Base-by-base conservation (phyloP, 495 filamentous ascomycete genomes). In the Talaromyces borbonicus region DNA sequence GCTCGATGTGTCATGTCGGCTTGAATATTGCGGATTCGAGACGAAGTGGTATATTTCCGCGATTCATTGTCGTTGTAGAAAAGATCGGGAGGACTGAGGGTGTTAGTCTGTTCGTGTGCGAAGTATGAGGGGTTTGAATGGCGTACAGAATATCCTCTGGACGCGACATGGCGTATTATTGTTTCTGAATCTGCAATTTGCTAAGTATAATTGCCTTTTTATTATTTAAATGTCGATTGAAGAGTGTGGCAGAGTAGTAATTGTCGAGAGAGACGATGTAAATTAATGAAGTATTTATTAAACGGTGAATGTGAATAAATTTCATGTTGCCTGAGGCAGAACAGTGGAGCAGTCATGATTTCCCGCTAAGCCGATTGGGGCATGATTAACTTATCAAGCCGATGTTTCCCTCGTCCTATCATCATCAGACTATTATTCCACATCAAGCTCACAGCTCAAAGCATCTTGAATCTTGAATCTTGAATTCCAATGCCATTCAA, bases 31-130 rank as follows among this genome's bases (percentile, higher is more conserved):
- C 88, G 83, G 57, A 98, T 97, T 45, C 92, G 88, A 15, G 89
- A 95, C 45, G 79, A 87, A 23, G 90, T 95, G n/a, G 93, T 98
- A 69, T 98, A 98, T 71, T 95, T 90, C 60, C 82, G 82, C 11
- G 92, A 88, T 70, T 94, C 88, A 70, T 76, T 74, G 63, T 96
- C 93, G 68, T 95, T 84, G 72, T 98, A 98, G 71, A 90, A 92
- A 54, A 97, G 79, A 69, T 98, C 92, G 48, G 92, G 88, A 40
- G 87, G 85, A 54, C 88, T 94, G 56, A 19, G 6, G 25, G 23
- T 31, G 36, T 48, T 31, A 40, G 35, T 38, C 18, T 43, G 11
- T 20, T 43, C n/a, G n/a, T n/a, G 16, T 38, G 25, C 31, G 22
- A 27, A 3, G 12, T 12, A 35, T n/a, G 9, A 22, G 35, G 24